Evolutionary conservation across 176 grass and related monocot species (phyloP).

Genomic region (Phyllostachys edulis): DNA sequence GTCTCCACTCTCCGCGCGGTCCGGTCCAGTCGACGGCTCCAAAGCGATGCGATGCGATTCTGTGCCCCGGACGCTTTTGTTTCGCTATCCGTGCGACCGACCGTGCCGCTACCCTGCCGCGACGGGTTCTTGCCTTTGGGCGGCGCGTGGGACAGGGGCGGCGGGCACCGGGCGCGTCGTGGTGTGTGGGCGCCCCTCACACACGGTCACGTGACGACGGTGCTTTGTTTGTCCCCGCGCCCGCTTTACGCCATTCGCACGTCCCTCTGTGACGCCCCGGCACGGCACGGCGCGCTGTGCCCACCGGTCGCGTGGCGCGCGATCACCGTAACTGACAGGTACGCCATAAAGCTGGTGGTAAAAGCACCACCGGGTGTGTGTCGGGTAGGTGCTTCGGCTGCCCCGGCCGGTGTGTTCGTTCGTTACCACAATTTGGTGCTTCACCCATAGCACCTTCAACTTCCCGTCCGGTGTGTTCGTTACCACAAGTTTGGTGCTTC

Average conservation of each 20-base stretch:
- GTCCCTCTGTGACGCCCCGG: neutral
- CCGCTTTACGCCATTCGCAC: neutral
- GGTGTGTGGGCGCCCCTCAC: too few species aligned
- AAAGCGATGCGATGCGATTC: neutral
- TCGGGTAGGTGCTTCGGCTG: neutral
- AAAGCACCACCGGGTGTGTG: neutral
- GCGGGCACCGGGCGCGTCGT: neutral
- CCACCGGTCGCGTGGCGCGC: neutral
- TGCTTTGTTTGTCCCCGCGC: neutral
- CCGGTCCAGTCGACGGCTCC: conserved; percentile 13
- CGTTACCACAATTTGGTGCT: too few species aligned
- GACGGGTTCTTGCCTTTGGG: neutral
- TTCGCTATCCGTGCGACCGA: neutral
- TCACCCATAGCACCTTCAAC: too few species aligned
- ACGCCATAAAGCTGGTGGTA: neutral
- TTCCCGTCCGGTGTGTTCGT: too few species aligned
- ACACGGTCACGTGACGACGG: conserved; percentile 15
- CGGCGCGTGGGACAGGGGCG: neutral
- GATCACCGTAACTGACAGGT: neutral
- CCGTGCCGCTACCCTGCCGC: neutral
- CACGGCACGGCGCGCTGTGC: too few species aligned
- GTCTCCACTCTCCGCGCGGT: neutral
- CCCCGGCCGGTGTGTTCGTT: too few species aligned
- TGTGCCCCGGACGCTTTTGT: neutral
- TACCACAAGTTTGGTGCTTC: neutral